phyloP scores from a whole-genome alignment of 371 early-diverging fungal species.

The Zychaea mexicana region DNA sequence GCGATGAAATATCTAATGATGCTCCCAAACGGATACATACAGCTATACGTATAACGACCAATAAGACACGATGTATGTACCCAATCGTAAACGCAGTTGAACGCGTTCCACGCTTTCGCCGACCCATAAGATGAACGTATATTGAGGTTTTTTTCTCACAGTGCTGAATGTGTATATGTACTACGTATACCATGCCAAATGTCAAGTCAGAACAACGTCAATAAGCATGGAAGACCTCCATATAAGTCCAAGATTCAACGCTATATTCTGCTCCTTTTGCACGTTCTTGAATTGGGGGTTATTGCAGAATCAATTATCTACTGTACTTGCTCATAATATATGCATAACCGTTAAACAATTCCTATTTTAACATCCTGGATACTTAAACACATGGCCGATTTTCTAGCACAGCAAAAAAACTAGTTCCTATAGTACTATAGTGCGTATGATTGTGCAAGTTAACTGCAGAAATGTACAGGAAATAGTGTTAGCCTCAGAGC shows the following conservation, averaged over 20 bases:
- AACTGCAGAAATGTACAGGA: not conserved
- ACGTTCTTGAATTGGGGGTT: not conserved
- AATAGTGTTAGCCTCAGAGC: not conserved
- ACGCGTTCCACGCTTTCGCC: too few species aligned
- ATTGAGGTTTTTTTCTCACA: too few species aligned
- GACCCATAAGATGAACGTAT: too few species aligned
- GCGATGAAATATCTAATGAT: too few species aligned
- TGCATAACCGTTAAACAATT: not conserved
- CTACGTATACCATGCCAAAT: not conserved
- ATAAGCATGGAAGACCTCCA: not conserved
- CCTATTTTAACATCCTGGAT: not conserved
- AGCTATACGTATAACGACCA: too few species aligned
- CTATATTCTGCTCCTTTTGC: not conserved
- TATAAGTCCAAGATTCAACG: not conserved
- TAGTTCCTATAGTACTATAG: not conserved
- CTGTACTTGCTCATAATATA: conserved; percentile 1
- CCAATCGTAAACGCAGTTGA: too few species aligned
- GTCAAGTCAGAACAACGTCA: not conserved
- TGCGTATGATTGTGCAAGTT: not conserved
- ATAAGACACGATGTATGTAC: too few species aligned
- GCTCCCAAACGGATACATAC: too few species aligned
- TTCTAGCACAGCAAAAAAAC: not conserved
- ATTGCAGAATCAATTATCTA: not conserved
- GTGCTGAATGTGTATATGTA: too few species aligned
- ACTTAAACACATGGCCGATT: not conserved